Conservation (phyloP, 441 rosid species). For the California macrophylla region DNA sequence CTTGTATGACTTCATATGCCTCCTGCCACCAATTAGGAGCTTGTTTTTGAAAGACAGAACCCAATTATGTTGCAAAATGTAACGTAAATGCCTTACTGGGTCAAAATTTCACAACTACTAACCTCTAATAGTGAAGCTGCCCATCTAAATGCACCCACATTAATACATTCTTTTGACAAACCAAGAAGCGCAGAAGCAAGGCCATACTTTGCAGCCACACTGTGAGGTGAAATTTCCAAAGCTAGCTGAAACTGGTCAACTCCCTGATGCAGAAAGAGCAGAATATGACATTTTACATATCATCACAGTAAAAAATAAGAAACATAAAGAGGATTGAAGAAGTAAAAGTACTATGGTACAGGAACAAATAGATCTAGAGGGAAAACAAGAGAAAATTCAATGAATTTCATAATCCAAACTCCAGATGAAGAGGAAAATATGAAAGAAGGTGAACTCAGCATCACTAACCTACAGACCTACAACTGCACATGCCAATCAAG, state of each 20-base stretch:
- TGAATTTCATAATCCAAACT: not conserved
- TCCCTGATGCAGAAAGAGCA: conserved; percentile 44
- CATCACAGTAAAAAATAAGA: conserved; percentile 6
- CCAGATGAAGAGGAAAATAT: not conserved
- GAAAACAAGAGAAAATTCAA: not conserved
- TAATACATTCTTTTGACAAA: conserved; percentile 71
- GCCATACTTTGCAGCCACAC: conserved; percentile 69
- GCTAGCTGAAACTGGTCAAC: conserved; percentile 75
- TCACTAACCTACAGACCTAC: not conserved
- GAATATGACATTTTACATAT: conserved; percentile 8
- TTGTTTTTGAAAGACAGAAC: conserved; percentile 9
- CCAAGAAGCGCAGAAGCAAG: conserved; percentile 76
- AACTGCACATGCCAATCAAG: not conserved
- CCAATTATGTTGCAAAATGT: conserved; percentile 7
- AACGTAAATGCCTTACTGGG: not conserved
- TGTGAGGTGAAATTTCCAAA: conserved; percentile 58
- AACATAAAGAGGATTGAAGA: not conserved
- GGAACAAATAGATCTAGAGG: not conserved
- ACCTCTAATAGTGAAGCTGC: conserved; percentile 83
- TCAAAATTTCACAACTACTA: conserved; percentile 18
- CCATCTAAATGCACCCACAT: conserved; percentile 79
- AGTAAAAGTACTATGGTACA: not conserved
- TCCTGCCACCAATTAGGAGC: conserved; percentile 40
- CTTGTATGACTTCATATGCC: conserved; percentile 48
- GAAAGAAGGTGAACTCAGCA: not conserved